Evolutionary conservation across 257 asterid genomes (phyloP).

Genomic region (Capsicum rhomboideum): DNA sequence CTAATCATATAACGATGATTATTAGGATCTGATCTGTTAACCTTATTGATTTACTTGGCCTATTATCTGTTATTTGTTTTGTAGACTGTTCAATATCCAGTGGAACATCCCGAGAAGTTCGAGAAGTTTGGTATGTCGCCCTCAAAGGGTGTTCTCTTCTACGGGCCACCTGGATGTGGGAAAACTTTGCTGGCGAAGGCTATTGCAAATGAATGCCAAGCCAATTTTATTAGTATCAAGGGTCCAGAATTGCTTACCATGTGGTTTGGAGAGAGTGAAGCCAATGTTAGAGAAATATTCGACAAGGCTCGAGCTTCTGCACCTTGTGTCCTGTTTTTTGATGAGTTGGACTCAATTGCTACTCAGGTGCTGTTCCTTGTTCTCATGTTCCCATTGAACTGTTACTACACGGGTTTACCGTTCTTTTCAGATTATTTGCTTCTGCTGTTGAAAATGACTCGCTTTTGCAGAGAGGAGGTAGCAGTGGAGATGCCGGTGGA

Average conservation of each 20-base stretch:
- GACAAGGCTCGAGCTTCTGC: constrained; percentile 92
- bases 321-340: constrained; percentile 92
- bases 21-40: background rate
- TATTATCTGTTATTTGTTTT: background rate
- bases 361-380: constrained; percentile 55
- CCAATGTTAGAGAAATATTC: constrained; percentile 82
- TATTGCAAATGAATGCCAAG: constrained; percentile 91
- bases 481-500: constrained; percentile 83
- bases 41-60: background rate
- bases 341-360: constrained; percentile 87
- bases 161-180: constrained; percentile 93
- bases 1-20: background rate
- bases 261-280: constrained; percentile 99
- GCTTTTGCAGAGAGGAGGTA: constrained; percentile 70
- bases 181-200: constrained; percentile 89
- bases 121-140: constrained; percentile 97
- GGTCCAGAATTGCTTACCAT: constrained; percentile 91
- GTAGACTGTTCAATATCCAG: constrained; percentile 93
- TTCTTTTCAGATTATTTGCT: background rate
- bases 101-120: constrained; percentile 95
- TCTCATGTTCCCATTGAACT: background rate
- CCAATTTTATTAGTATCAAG: constrained; percentile 81
- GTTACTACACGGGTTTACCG: background rate
- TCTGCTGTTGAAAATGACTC: background rate
- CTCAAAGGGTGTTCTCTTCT: constrained; percentile 90